Percentiles rank a stretch among this genome's conserved stretches.
Evolutionary conservation across 345 rosid genomes (phyloP).

Genomic region (Eucalyptus erythrocorys): DNA sequence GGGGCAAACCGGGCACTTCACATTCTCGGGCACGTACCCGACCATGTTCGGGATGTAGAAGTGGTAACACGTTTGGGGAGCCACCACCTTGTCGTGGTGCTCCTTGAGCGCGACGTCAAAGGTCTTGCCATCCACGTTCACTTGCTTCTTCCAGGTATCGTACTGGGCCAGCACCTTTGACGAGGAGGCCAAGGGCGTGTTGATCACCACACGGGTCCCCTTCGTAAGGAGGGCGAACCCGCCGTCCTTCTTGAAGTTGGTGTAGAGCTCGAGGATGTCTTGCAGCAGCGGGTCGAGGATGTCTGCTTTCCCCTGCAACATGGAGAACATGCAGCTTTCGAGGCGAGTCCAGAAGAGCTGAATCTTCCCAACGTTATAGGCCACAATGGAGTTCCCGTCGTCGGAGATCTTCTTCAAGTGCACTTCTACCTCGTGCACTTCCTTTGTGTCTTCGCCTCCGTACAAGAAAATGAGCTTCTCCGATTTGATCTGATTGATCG

Average conservation of each 20-base stretch:
- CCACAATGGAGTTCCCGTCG: not conserved
- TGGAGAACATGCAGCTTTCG: conserved; percentile 2
- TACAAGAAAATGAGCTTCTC: not conserved
- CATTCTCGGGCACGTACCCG: not conserved
- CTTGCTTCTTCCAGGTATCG: conserved; percentile 1
- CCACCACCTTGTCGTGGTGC: not conserved
- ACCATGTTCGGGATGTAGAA: not conserved
- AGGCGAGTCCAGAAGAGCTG: not conserved
- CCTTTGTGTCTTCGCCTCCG: not conserved
- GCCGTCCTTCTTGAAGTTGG: not conserved
- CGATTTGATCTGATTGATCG: not conserved
- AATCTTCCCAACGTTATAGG: not conserved
- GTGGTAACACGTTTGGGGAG: not conserved
- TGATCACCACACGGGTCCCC: conserved; percentile 1
- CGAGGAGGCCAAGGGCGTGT: not conserved
- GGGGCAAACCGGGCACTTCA: not conserved
- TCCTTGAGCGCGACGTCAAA: not conserved
- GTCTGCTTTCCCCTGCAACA: not conserved
- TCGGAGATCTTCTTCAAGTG: not conserved
- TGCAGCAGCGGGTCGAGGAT: not conserved
- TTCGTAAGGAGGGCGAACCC: not conserved
- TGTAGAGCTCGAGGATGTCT: not conserved
- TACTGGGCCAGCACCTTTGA: not conserved
- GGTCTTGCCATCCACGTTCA: not conserved
- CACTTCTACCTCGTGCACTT: not conserved